Evolutionary conservation across 306 rosid species (phyloP).

Genomic region (Fragaria iinumae): DNA sequence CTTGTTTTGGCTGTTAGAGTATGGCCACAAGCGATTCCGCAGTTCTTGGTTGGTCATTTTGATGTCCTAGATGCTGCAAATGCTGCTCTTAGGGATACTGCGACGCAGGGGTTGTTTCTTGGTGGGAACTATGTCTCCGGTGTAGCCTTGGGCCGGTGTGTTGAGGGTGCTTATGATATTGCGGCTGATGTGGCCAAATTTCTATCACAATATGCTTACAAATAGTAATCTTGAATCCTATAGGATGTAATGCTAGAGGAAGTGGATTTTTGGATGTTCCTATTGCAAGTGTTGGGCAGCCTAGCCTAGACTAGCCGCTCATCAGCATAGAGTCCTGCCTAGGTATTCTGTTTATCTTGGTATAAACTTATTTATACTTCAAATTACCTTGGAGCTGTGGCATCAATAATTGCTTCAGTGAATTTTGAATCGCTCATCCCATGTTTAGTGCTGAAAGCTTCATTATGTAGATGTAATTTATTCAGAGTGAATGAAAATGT

Average conservation of each 20-base stretch:
- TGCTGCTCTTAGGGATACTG: constrained; percentile 54
- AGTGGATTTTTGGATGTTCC: constrained; percentile 6
- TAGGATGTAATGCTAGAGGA: not conserved
- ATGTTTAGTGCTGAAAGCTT: not conserved
- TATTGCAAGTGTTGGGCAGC: constrained; percentile 13
- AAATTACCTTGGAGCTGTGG: constrained; percentile 14
- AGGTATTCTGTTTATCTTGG: constrained; percentile 17
- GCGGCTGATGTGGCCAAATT: constrained; percentile 73
- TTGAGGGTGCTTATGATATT: constrained; percentile 84
- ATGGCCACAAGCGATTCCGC: constrained; percentile 98
- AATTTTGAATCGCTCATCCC: not conserved
- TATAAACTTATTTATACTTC: constrained; percentile 12
- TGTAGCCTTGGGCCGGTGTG: constrained; percentile 97
- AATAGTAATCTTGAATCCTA: constrained; percentile 30
- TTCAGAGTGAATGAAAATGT: not conserved
- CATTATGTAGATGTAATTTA: not conserved
- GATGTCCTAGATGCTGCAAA: constrained; percentile 78
- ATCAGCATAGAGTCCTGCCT: constrained; percentile 10
- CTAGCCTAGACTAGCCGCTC: not conserved
- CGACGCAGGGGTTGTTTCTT: constrained; percentile 70
- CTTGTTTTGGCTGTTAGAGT: constrained; percentile 63
- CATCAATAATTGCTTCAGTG: not conserved
- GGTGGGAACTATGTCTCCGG: constrained; percentile 92
- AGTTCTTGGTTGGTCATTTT: constrained; percentile 86
- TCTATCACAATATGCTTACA: constrained; percentile 53